These are phyloP conservation scores for Psilocybe cyanescens DNA, from an alignment of 768 basidiomycete genomes.

Conservation along the genomic window DNA sequence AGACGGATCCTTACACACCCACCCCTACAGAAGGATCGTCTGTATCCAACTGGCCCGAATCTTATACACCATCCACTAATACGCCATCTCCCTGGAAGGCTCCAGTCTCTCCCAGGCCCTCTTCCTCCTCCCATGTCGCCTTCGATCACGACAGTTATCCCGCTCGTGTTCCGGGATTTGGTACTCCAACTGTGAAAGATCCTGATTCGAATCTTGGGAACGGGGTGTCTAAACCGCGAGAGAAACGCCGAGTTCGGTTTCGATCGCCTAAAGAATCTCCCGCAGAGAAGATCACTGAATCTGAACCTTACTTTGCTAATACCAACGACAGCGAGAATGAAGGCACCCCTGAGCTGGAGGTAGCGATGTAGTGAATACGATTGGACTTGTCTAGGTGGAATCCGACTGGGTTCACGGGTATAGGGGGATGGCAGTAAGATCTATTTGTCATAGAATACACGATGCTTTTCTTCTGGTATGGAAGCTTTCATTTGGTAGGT, in stretches of 20 bases:
- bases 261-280: slow-evolving; percentile 1
- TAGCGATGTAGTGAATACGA: too few species aligned
- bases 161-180: neutral
- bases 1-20: neutral
- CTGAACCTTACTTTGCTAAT: neutral
- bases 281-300: neutral
- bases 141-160: neutral
- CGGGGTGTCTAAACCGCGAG: neutral
- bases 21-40: neutral
- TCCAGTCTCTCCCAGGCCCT: neutral
- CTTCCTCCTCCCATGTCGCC: neutral
- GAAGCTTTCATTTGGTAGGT: too few species aligned
- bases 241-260: slow-evolving; percentile 1
- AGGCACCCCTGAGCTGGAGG: too few species aligned
- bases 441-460: too few species aligned
- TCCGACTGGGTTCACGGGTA: too few species aligned
- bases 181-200: neutral
- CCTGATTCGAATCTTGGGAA: neutral
- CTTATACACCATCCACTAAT: neutral
- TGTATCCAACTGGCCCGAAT: neutral
- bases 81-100: neutral
- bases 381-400: too few species aligned
- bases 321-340: neutral
- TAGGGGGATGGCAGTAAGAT: too few species aligned
- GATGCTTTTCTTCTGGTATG: too few species aligned